These are phyloP conservation scores for Hippophae rhamnoides DNA, from an alignment of 306 rosid genomes.

Conservation along the genomic window DNA sequence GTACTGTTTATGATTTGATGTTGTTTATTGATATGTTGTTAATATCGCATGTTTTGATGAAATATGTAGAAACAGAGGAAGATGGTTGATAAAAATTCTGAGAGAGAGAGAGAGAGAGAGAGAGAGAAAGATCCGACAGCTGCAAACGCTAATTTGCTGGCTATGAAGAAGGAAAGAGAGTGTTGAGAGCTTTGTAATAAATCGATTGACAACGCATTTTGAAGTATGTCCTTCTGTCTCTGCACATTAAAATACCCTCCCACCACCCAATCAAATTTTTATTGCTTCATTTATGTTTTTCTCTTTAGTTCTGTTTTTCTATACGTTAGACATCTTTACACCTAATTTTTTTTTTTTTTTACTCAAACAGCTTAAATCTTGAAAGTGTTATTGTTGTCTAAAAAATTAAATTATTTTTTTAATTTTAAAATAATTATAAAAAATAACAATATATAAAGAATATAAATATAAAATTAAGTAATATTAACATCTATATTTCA, in stretches of 20 bases:
- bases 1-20: too few species aligned
- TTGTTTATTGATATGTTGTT: too few species aligned
- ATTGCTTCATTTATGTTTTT: not conserved
- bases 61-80: not conserved
- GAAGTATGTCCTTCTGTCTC: constrained; percentile 53
- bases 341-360: too few species aligned
- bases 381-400: too few species aligned
- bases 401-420: too few species aligned
- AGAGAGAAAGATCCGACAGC: constrained; percentile 47
- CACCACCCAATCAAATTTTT: constrained; percentile 36
- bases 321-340: too few species aligned
- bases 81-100: constrained; percentile 14
- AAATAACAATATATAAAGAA: too few species aligned
- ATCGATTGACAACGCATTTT: constrained; percentile 54
- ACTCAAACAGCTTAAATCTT: too few species aligned
- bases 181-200: constrained; percentile 34
- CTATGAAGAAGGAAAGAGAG: constrained; percentile 26
- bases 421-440: too few species aligned
- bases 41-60: too few species aligned
- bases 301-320: not conserved
- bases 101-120: constrained; percentile 13
- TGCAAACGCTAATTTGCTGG: constrained; percentile 78
- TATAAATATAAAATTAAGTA: too few species aligned
- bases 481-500: too few species aligned
- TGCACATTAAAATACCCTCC: constrained; percentile 44